A percentile compares a stretch with the other conserved stretches of the same genome.
Conservation (phyloP, 805 yeast genomes). For the Cyberlindnera sargentensis region DNA sequence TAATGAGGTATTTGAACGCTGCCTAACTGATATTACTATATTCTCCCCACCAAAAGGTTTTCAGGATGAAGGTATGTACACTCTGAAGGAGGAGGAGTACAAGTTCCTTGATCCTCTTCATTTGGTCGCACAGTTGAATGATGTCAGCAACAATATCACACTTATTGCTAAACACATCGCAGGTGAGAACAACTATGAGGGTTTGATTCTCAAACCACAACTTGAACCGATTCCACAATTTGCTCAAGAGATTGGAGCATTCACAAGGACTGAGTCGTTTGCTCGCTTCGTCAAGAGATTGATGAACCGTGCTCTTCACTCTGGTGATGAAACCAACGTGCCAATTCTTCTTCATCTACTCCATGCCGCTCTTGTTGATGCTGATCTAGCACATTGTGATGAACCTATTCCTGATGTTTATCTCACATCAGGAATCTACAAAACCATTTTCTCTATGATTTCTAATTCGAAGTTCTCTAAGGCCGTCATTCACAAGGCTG, state of each 20-base stretch:
- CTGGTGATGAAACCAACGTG: constrained; percentile 46
- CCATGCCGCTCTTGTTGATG: constrained; percentile 56
- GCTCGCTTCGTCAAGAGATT: constrained; percentile 52
- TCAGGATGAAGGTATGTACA: constrained; percentile 60
- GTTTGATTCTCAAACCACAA: constrained; percentile 44
- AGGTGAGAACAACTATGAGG: constrained; percentile 17
- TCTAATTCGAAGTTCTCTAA: constrained; percentile 44
- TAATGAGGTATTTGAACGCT: constrained; percentile 47
- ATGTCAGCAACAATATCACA: constrained; percentile 45
- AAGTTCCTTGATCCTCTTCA: constrained; percentile 53
- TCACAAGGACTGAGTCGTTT: constrained; percentile 45
- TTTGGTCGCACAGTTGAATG: constrained; percentile 35
- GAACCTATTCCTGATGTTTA: constrained; percentile 37
- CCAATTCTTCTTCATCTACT: constrained; percentile 59
- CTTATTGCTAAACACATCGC: constrained; percentile 39
- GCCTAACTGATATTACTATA: constrained; percentile 51
- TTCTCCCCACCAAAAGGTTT: constrained; percentile 62
- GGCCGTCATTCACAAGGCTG: constrained; percentile 46
- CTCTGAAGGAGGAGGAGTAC: constrained; percentile 41
- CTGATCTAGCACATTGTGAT: constrained; percentile 35
- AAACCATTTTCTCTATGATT: constrained; percentile 33
- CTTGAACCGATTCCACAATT: constrained; percentile 20
- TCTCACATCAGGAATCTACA: constrained; percentile 28
- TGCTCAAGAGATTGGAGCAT: constrained; percentile 39
- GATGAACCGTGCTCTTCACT: constrained; percentile 45